phyloP scores from a whole-genome alignment of 495 filamentous ascomycete genomes.

The Viridothelium virens region DNA sequence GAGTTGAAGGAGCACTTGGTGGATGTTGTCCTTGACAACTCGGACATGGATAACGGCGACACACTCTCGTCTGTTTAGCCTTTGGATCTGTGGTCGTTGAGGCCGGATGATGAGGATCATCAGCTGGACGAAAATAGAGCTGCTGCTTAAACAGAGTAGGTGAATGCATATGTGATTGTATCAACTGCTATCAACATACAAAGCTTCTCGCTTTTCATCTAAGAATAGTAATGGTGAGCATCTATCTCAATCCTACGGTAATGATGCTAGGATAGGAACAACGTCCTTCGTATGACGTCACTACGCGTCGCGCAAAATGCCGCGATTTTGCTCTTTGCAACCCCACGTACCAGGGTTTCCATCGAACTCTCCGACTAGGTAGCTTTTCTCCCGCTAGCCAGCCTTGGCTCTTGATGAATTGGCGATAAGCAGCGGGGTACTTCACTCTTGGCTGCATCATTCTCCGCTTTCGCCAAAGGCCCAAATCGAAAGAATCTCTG shows the following conservation, averaged over 20 bases:
- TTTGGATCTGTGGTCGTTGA: no score
- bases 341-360: slow-evolving; percentile 2
- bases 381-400: not conserved
- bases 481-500: not conserved
- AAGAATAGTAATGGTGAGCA: not conserved
- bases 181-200: no score
- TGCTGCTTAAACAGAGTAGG: no score
- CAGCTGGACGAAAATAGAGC: no score
- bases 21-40: no score
- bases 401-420: not conserved
- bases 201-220: no score
- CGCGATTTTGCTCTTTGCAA: slow-evolving; percentile 3
- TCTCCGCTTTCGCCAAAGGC: not conserved
- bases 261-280: not conserved
- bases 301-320: not conserved
- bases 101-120: no score
- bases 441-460: not conserved
- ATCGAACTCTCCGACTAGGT: not conserved
- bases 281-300: not conserved
- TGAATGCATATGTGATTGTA: no score
- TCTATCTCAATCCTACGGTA: not conserved
- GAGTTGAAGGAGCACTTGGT: no score
- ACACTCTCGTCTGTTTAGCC: no score
- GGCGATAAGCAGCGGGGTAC: slow-evolving; percentile 2
- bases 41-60: no score